phyloP scores from a whole-genome alignment of 2,329 filamentous ascomycete species.

The Cyphellophora europaea region DNA sequence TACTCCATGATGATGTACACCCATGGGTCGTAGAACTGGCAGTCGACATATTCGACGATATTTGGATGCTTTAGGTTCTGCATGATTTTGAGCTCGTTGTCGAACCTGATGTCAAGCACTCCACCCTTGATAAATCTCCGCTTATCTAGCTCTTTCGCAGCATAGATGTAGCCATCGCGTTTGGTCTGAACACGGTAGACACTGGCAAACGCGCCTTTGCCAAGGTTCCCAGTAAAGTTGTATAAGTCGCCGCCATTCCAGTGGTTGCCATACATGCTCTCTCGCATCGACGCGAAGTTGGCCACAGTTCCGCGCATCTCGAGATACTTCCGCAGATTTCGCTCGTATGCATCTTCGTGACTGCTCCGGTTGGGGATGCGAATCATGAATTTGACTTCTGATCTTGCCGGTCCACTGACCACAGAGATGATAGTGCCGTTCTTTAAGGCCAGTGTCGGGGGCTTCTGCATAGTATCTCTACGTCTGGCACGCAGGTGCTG shows the following conservation, averaged over 20 bases:
- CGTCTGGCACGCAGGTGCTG: conserved; percentile 43
- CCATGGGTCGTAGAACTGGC: conserved; percentile 69
- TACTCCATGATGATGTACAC: conserved; percentile 98
- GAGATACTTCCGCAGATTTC: conserved; percentile 64
- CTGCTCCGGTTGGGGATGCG: conserved; percentile 71
- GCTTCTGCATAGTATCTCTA: conserved; percentile 11
- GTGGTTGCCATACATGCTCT: conserved; percentile 54
- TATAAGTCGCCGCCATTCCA: conserved; percentile 77
- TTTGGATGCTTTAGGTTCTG: conserved; percentile 72
- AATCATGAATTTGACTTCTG: conserved; percentile 73
- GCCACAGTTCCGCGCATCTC: conserved; percentile 16
- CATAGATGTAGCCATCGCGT: conserved; percentile 71
- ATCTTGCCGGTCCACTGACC: conserved; percentile 32
- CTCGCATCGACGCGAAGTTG: conserved; percentile 20
- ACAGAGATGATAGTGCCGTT: conserved; percentile 68
- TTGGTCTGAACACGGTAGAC: conserved; percentile 87
- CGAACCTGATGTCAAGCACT: conserved; percentile 77
- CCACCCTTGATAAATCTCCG: conserved; percentile 88
- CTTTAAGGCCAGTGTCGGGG: conserved; percentile 53
- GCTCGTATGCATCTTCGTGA: conserved; percentile 55
- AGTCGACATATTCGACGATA: conserved; percentile 85
- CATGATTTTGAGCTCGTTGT: conserved; percentile 98
- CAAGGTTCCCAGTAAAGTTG: conserved; percentile 71
- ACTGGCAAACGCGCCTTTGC: conserved; percentile 88
- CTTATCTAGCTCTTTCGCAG: conserved; percentile 93